Evolutionary conservation across 106 monocot species (phyloP).

Genomic region (Dendrobium officinale): DNA sequence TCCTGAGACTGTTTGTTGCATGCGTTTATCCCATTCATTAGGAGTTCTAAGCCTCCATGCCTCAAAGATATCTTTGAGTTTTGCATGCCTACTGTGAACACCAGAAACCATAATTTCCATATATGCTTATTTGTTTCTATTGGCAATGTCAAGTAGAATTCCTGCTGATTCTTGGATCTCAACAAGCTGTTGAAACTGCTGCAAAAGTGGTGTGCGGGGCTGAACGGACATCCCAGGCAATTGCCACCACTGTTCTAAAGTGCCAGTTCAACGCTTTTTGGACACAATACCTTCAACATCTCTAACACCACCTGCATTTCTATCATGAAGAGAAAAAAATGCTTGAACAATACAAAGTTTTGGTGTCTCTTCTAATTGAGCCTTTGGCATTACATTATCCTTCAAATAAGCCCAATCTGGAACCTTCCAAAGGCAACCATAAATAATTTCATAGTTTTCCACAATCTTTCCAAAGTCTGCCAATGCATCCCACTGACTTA

Average conservation of each 20-base stretch:
- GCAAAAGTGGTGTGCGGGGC: constrained; percentile 26
- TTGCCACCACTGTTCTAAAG: constrained; percentile 77
- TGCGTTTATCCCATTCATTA: constrained; percentile 93
- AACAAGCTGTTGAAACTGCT: constrained; percentile 96
- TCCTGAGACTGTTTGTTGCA: constrained; percentile 59
- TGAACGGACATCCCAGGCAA: constrained; percentile 88
- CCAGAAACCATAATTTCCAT: constrained; percentile 59
- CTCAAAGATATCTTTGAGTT: constrained; percentile 96
- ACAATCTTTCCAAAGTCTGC: constrained; percentile 90
- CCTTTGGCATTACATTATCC: constrained; percentile 76
- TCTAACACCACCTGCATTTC: constrained; percentile 54
- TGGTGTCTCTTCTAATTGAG: constrained; percentile 90
- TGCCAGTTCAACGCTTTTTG: constrained; percentile 51
- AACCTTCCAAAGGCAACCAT: constrained; percentile 89
- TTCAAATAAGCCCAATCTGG: constrained; percentile 93
- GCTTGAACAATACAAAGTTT: constrained; percentile 32
- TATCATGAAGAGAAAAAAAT: constrained; percentile 63
- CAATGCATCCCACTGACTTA: constrained; percentile 92
- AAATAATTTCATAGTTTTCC: constrained; percentile 91
- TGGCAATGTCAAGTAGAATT: constrained; percentile 60
- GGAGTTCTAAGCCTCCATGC: constrained; percentile 95
- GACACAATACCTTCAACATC: constrained; percentile 80
- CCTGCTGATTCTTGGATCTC: constrained; percentile 42
- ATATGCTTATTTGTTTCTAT: constrained; percentile 77
- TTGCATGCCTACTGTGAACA: constrained; percentile 57